phyloP scores from a whole-genome alignment of 148 eudicot species.

The Amaranthus palmeri region DNA sequence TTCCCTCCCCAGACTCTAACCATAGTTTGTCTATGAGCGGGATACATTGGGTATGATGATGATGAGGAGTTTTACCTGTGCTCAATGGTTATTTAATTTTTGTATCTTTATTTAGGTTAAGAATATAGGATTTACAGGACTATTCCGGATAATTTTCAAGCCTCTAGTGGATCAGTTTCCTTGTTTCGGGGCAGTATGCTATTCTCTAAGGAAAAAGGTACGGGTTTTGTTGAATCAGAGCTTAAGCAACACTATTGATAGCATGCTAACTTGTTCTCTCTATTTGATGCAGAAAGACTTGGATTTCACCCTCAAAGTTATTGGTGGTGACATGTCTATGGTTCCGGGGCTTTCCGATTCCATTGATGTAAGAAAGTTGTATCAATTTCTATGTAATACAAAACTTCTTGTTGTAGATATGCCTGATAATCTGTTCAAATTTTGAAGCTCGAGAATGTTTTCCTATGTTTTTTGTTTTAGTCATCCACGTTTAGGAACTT shows the following conservation, averaged over 20 bases:
- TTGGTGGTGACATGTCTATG: slow-evolving; percentile 75
- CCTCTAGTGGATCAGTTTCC: slow-evolving; percentile 78
- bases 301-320: slow-evolving; percentile 73
- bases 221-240: slow-evolving; percentile 2
- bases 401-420: neutral
- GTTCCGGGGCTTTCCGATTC: slow-evolving; percentile 85
- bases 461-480: too few relatives aligned
- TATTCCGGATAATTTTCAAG: slow-evolving; percentile 75
- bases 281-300: slow-evolving; percentile 51
- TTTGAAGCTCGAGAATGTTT: neutral
- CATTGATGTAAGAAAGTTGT: slow-evolving; percentile 52
- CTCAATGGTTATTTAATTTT: slow-evolving; percentile 11
- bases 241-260: neutral
- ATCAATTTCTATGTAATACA: neutral
- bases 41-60: too few relatives aligned
- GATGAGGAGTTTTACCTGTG: neutral
- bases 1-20: too few relatives aligned
- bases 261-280: neutral
- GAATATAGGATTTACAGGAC: slow-evolving; percentile 75
- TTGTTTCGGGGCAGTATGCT: slow-evolving; percentile 75
- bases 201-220: slow-evolving; percentile 76
- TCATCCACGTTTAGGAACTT: neutral
- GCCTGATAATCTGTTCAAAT: neutral
- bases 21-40: too few relatives aligned
- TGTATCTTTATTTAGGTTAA: slow-evolving; percentile 47